Evolutionary conservation across 2,329 filamentous ascomycete genomes (phyloP).

Genomic region (Sporothrix phasma): DNA sequence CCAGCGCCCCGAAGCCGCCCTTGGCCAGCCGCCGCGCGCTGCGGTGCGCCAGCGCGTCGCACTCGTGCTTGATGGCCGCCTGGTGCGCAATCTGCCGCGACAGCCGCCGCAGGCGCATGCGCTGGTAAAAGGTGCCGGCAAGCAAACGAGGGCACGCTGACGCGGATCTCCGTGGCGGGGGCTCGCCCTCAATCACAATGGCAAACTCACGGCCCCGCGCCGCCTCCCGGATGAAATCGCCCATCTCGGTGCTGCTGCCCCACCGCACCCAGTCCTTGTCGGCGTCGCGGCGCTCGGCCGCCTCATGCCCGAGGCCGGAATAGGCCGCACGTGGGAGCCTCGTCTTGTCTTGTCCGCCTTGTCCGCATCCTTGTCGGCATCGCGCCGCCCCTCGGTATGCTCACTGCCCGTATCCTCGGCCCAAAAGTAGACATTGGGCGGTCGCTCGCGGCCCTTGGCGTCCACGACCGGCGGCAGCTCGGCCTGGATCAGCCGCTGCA

Average conservation of each 20-base stretch:
- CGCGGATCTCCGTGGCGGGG: slow-evolving; percentile 48
- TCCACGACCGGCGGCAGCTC: slow-evolving; percentile 64
- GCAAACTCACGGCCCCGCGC: slow-evolving; percentile 76
- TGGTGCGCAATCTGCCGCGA: slow-evolving; percentile 57
- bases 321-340: slow-evolving; percentile 52
- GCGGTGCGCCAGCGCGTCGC: slow-evolving; percentile 66
- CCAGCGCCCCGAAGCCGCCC: slow-evolving; percentile 63
- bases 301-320: slow-evolving; percentile 57
- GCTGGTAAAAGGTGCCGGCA: slow-evolving; percentile 85
- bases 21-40: slow-evolving; percentile 71
- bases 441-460: slow-evolving; percentile 51
- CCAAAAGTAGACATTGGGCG: slow-evolving; percentile 67
- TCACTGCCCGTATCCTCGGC: slow-evolving; percentile 53
- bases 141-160: slow-evolving; percentile 77
- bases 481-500: slow-evolving; percentile 79
- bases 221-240: slow-evolving; percentile 87
- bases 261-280: slow-evolving; percentile 68
- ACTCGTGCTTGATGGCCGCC: slow-evolving; percentile 68
- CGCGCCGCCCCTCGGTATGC: slow-evolving; percentile 33
- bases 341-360: neutral
- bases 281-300: slow-evolving; percentile 31
- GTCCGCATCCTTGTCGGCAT: neutral
- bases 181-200: slow-evolving; percentile 64
- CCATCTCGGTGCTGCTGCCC: slow-evolving; percentile 81
- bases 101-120: slow-evolving; percentile 63